Conservation (phyloP, 2,329 filamentous ascomycete species). For the Aspergillus calidoustus region DNA sequence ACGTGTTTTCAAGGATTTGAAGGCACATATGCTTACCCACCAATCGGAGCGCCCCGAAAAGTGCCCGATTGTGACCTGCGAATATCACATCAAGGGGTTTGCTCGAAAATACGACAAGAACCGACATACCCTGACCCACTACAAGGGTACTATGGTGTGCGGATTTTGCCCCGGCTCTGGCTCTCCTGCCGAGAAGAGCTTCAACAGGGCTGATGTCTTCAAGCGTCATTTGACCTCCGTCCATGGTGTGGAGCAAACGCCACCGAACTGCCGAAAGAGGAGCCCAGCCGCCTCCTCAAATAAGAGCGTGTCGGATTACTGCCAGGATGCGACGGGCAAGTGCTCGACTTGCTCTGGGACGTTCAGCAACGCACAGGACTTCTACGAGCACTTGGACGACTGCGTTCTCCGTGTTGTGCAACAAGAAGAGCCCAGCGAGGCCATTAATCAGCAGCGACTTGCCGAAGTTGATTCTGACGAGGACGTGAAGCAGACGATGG, state of each 20-base stretch:
- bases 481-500: constrained; percentile 61
- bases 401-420: constrained; percentile 68
- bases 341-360: constrained; percentile 89
- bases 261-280: constrained; percentile 88
- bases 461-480: constrained; percentile 64
- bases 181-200: constrained; percentile 88
- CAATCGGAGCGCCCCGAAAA: constrained; percentile 90
- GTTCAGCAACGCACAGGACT: constrained; percentile 88
- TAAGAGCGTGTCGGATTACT: constrained; percentile 73
- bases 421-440: constrained; percentile 61
- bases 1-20: constrained; percentile 85
- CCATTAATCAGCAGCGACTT: constrained; percentile 60
- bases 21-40: constrained; percentile 93
- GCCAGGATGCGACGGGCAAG: constrained; percentile 78
- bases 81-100: constrained; percentile 91
- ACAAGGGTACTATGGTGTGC: constrained; percentile 97
- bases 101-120: constrained; percentile 97
- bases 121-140: constrained; percentile 89
- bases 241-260: constrained; percentile 89
- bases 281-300: constrained; percentile 48
- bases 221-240: constrained; percentile 91
- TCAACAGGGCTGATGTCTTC: constrained; percentile 94
- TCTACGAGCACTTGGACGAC: constrained; percentile 91
- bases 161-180: constrained; percentile 91
- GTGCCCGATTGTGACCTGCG: constrained; percentile 88